Evolutionary conservation across 208 protist genomes (phyloP).

Genomic region (Leishmania gerbilli): DNA sequence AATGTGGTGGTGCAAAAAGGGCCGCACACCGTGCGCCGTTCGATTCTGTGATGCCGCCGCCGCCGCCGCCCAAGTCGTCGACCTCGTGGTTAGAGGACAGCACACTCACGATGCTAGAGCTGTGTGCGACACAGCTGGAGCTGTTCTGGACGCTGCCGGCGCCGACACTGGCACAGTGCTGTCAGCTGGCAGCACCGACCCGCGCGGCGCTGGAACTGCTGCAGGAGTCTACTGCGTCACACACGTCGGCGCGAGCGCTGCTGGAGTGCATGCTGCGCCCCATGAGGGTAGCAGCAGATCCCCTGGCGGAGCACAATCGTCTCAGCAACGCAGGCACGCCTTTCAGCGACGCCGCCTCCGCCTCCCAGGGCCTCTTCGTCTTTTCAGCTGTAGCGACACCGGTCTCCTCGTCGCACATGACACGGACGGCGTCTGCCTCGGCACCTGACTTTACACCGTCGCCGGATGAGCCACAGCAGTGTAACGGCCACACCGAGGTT

Average conservation of each 20-base stretch:
- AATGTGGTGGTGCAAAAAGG: neutral
- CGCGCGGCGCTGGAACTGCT: conserved; percentile 17
- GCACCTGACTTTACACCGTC: neutral
- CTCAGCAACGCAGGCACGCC: neutral
- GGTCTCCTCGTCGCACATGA: neutral
- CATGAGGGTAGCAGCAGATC: neutral
- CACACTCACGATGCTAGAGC: conserved; percentile 34
- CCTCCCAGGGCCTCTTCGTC: neutral
- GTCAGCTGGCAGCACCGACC: conserved; percentile 19
- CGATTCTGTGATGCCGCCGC: neutral
- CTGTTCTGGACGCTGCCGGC: conserved; percentile 42
- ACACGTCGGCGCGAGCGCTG: conserved; percentile 18
- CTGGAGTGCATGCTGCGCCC: conserved; percentile 22
- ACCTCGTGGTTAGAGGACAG: conserved; percentile 34
- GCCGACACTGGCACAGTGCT: conserved; percentile 25
- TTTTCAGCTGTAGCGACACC: neutral
- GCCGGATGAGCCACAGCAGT: neutral
- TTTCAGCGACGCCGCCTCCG: neutral
- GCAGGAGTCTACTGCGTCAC: conserved; percentile 4
- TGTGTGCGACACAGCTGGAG: conserved; percentile 42
- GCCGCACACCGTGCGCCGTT: neutral
- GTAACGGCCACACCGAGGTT: neutral
- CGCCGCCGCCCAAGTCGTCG: neutral
- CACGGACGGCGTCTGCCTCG: neutral
- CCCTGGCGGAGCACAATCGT: conserved; percentile 3